phyloP scores from a whole-genome alignment of 176 grass and related monocot genomes.

The Alloteropsis semialata region DNA sequence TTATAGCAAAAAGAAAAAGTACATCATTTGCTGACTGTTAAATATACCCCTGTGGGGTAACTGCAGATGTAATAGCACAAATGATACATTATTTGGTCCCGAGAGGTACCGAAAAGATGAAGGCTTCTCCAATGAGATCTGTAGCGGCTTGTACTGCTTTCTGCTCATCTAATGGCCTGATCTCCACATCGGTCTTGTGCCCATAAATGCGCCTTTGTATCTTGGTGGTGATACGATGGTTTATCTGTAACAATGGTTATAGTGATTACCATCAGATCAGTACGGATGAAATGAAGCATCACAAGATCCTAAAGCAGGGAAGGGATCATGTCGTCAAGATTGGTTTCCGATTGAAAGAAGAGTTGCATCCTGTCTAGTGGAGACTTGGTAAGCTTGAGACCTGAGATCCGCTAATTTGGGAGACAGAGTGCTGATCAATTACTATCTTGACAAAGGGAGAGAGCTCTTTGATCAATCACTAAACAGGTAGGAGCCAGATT shows the following conservation, averaged over 20 bases:
- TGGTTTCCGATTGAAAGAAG: too few relatives aligned
- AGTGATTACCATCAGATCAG: conserved; percentile 2
- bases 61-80: background rate
- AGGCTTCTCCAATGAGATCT: conserved; percentile 91
- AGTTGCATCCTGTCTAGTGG: background rate
- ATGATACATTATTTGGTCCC: background rate
- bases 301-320: background rate
- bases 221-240: conserved; percentile 78
- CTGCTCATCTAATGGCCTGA: conserved; percentile 81
- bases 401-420: background rate
- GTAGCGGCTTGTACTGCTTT: conserved; percentile 90
- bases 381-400: background rate
- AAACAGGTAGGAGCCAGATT: too few relatives aligned
- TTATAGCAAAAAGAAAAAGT: conserved; percentile 11
- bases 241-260: conserved; percentile 40
- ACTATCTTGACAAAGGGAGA: too few relatives aligned
- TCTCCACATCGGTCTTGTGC: conserved; percentile 66
- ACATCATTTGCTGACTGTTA: background rate
- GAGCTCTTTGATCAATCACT: too few relatives aligned
- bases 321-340: too few relatives aligned
- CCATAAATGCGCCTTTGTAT: conserved; percentile 90
- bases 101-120: conserved; percentile 81
- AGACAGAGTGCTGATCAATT: background rate
- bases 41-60: background rate
- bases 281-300: background rate